Percentiles rank a stretch among this genome's conserved stretches.
These are phyloP conservation scores for Fraxinus velutina DNA, from an alignment of 305 asterid genomes.

Conservation along the genomic window DNA sequence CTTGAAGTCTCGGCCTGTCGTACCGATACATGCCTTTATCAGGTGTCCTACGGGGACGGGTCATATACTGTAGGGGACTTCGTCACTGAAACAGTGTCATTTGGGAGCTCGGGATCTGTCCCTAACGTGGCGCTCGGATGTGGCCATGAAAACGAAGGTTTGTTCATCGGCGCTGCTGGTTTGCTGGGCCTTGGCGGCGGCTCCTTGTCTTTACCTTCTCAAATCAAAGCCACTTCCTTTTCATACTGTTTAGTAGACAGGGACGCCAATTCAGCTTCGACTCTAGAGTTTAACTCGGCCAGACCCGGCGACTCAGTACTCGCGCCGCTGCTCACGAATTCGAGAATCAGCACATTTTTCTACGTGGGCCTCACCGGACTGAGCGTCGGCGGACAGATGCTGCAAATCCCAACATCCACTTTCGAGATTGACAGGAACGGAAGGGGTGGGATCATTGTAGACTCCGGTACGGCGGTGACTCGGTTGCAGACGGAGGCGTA, in stretches of 20 bases:
- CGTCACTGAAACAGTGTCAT: conserved; percentile 65
- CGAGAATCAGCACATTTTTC: conserved; percentile 36
- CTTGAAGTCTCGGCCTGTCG: conserved; percentile 58
- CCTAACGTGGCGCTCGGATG: conserved; percentile 61
- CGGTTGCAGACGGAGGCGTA: conserved; percentile 58
- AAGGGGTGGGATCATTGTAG: conserved; percentile 68
- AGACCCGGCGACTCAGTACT: conserved; percentile 53
- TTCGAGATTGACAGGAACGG: conserved; percentile 51
- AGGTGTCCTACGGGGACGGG: conserved; percentile 74
- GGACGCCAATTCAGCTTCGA: conserved; percentile 53
- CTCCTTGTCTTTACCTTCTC: conserved; percentile 48
- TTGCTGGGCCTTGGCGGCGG: conserved; percentile 71
- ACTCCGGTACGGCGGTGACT: conserved; percentile 87
- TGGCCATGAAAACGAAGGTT: conserved; percentile 69
- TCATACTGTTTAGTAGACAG: conserved; percentile 76
- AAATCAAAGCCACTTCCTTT: conserved; percentile 60
- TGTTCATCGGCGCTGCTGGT: conserved; percentile 65
- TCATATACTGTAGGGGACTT: conserved; percentile 65
- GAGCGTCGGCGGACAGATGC: conserved; percentile 45
- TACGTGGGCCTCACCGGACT: conserved; percentile 70
- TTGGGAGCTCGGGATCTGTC: conserved; percentile 46
- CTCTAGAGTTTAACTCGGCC: conserved; percentile 61
- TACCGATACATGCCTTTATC: conserved; percentile 43
- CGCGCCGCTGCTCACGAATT: conserved; percentile 49
- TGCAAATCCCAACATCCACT: conserved; percentile 34